phyloP scores from a whole-genome alignment of 2,329 filamentous ascomycete genomes.

The Camillea tinctor region DNA sequence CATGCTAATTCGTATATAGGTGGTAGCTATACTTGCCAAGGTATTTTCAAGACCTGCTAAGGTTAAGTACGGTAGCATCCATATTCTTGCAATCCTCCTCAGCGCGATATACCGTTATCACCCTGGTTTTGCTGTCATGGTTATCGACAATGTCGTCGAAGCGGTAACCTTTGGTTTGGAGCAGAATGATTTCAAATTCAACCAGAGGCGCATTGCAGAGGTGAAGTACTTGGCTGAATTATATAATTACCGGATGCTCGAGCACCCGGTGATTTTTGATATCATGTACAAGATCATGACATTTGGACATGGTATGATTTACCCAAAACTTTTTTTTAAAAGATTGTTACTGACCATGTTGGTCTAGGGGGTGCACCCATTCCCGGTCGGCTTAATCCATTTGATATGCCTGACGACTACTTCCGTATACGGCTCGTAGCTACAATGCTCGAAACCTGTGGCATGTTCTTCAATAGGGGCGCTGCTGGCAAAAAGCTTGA shows the following conservation, averaged over 20 bases:
- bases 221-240: conserved; percentile 95
- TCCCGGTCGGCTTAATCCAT: conserved; percentile 70
- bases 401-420: conserved; percentile 91
- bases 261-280: conserved; percentile 93
- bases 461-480: conserved; percentile 93
- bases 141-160: conserved; percentile 90
- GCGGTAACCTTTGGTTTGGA: conserved; percentile 85
- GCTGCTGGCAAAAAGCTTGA: conserved; percentile 95
- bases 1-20: conserved; percentile 39
- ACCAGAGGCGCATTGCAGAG: conserved; percentile 90
- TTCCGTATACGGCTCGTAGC: conserved; percentile 91
- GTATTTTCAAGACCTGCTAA: conserved; percentile 95
- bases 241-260: conserved; percentile 96
- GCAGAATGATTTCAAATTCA: conserved; percentile 96
- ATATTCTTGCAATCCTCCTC: conserved; percentile 85
- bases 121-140: conserved; percentile 82
- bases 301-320: conserved; percentile 71
- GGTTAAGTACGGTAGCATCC: conserved; percentile 96
- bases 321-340: background rate
- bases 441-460: conserved; percentile 89
- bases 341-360: conserved; percentile 6
- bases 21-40: conserved; percentile 77
- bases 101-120: conserved; percentile 90
- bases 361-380: conserved; percentile 70
- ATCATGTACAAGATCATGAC: conserved; percentile 92